Percentiles rank a stretch among this genome's conserved stretches.
Conservation (phyloP, 805 yeast genomes). For the Ogataea zsoltii region DNA sequence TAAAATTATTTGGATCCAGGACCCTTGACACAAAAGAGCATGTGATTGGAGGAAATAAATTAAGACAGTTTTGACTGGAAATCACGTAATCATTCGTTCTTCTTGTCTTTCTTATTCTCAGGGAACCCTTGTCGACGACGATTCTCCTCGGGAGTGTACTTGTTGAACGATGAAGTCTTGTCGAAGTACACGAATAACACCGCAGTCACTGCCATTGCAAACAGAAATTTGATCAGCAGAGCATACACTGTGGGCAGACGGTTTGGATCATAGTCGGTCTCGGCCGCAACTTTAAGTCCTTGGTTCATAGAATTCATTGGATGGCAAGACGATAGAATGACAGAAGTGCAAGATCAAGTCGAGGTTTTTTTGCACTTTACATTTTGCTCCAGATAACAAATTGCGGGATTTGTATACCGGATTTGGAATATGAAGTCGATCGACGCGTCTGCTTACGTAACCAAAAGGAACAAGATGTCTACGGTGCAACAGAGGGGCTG, state of each 20-base stretch:
- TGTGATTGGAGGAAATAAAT: too few relatives aligned
- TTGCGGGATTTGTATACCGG: background rate
- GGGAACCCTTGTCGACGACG: background rate
- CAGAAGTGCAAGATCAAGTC: background rate
- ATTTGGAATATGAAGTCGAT: background rate
- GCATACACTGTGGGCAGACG: constrained; percentile 20
- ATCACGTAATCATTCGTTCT: background rate
- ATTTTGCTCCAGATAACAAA: constrained; percentile 2
- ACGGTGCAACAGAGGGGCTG: too few relatives aligned
- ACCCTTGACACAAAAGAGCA: too few relatives aligned
- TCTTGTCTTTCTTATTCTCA: background rate
- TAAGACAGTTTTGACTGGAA: too few relatives aligned
- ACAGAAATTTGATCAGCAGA: constrained; percentile 24
- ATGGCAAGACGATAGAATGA: background rate
- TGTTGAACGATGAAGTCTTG: constrained; percentile 22
- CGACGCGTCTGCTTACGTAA: constrained; percentile 1
- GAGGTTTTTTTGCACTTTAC: background rate
- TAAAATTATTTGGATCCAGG: too few relatives aligned
- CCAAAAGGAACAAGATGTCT: background rate
- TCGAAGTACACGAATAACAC: constrained; percentile 27
- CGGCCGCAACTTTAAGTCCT: constrained; percentile 11
- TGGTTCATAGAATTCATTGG: constrained; percentile 21
- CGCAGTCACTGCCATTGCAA: constrained; percentile 25
- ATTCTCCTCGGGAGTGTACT: constrained; percentile 23
- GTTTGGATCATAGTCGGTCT: constrained; percentile 8